These are phyloP conservation scores for Colletotrichum sansevieriae DNA, from an alignment of 2,329 filamentous ascomycete genomes.

Conservation along the genomic window DNA sequence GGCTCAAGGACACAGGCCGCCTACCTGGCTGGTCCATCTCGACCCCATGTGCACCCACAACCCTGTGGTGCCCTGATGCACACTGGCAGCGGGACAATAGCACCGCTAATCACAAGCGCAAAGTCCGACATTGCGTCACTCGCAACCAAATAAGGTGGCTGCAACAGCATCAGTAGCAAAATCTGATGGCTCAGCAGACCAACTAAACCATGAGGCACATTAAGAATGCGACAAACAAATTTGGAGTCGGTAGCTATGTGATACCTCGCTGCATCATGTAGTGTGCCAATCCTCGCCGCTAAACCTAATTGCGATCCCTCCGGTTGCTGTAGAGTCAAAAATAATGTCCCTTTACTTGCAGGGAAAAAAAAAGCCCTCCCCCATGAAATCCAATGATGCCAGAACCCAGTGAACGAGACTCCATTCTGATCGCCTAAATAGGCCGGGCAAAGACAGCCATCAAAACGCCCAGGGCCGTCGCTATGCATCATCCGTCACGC, in stretches of 20 bases:
- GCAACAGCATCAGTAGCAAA: slow-evolving; percentile 3
- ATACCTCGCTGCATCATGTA: slow-evolving; percentile 11
- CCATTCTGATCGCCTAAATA: slow-evolving; percentile 32
- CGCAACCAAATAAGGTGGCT: neutral
- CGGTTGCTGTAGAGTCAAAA: slow-evolving; percentile 24
- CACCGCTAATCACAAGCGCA: slow-evolving; percentile 1
- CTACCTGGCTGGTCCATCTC: slow-evolving; percentile 13
- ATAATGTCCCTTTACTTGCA: slow-evolving; percentile 16
- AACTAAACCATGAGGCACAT: no score
- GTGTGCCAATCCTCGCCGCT: slow-evolving; percentile 15
- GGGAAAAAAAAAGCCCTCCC: slow-evolving; percentile 18
- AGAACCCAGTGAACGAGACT: slow-evolving; percentile 34
- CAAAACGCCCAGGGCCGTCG: slow-evolving; percentile 42
- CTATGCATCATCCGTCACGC: slow-evolving; percentile 42
- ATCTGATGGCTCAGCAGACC: neutral
- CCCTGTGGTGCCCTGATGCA: slow-evolving; percentile 2
- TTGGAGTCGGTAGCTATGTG: slow-evolving; percentile 30
- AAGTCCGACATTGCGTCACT: slow-evolving; percentile 33
- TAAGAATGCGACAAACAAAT: neutral
- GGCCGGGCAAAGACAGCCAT: slow-evolving; percentile 33
- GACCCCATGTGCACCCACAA: slow-evolving; percentile 11
- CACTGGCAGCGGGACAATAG: slow-evolving; percentile 2
- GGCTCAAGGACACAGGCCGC: slow-evolving; percentile 12
- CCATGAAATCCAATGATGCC: slow-evolving; percentile 40
- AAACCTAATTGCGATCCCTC: slow-evolving; percentile 5